Evolutionary conservation across 768 basidiomycete species (phyloP).

Genomic region (Termitomyces sp.): DNA sequence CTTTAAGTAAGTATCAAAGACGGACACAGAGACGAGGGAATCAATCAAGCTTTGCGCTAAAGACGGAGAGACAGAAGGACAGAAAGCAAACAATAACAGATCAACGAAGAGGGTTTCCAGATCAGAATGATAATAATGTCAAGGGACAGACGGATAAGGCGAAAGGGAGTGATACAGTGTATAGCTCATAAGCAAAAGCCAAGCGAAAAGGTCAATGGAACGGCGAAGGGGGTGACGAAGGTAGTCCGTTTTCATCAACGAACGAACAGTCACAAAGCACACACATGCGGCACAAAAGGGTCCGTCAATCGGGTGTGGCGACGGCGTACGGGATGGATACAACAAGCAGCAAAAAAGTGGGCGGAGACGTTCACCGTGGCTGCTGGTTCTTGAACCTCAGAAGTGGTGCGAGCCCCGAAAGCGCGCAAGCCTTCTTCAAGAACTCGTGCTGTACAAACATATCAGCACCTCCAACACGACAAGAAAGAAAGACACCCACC

Average conservation of each 20-base stretch:
- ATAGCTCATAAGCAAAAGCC: background rate
- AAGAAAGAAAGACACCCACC: slow-evolving; percentile 44
- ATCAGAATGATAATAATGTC: background rate
- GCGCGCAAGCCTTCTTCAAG: slow-evolving; percentile 82
- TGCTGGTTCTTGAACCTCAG: slow-evolving; percentile 78
- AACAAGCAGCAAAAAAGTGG: background rate
- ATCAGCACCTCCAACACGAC: slow-evolving; percentile 12
- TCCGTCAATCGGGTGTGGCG: background rate
- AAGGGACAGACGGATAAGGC: background rate
- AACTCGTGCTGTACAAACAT: slow-evolving; percentile 78
- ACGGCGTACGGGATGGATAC: background rate
- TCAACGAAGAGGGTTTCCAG: slow-evolving; percentile 1
- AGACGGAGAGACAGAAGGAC: background rate
- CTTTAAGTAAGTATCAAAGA: slow-evolving; percentile 19
- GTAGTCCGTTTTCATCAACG: background rate
- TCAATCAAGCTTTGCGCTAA: slow-evolving; percentile 1
- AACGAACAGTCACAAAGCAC: slow-evolving; percentile 1
- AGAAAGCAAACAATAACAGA: slow-evolving; percentile 2
- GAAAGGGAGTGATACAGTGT: background rate
- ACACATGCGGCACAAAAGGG: background rate
- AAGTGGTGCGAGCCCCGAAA: slow-evolving; percentile 81
- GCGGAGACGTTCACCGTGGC: slow-evolving; percentile 24
- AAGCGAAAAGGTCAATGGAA: background rate
- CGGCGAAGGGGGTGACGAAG: background rate
- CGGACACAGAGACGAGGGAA: background rate